Evolutionary conservation across 2,329 filamentous ascomycete species (phyloP), one percentile per base, ranked within the genome.

Genomic region (Calonectria pseudoreteaudii): DNA sequence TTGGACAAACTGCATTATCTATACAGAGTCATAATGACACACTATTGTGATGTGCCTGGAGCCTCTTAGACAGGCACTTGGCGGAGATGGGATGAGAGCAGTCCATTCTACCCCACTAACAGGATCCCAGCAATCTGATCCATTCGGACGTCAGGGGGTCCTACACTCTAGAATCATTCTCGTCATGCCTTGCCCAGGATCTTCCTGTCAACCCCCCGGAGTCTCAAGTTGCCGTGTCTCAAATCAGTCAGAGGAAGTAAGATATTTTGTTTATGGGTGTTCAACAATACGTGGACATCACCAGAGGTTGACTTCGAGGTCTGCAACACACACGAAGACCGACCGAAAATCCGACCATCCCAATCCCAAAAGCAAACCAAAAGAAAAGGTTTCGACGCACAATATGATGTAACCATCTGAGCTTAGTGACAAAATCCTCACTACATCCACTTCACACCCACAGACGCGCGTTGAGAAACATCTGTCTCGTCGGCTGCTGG

Each of bases 41-140:
- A 52, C 50, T 66, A 30, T 52, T 62, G 38, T 58, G 50, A 18
- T 14, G 50, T 30, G 31, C 52, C 31, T 56, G 38, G 38, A 52
- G 26, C 50, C 60, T 66, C 38, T 13, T 30, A 11, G 66, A n/a
- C n/a, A n/a, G n/a, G n/a, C n/a, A n/a, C n/a, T n/a, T n/a, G n/a
- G n/a, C n/a, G n/a, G n/a, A n/a, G n/a, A n/a, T n/a, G n/a, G n/a
- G n/a, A n/a, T n/a, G n/a, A n/a, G n/a, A n/a, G n/a, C n/a, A n/a
- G 58, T 30, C n/a, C 56, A 41, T n/a, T n/a, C 38, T 28, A n/a
- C n/a, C n/a, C n/a, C n/a, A n/a, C n/a, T n/a, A 36, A 28, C 30
- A 23, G 28, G 64, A 70, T 70, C 58, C 66, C 26, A 30, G 60
- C 38, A 64, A 38, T 52, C 60, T 44, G 60, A 74, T 71, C 72